Evolutionary conservation across 768 basidiomycete genomes (phyloP), one percentile per base, ranked within the genome.

Genomic region (Mrakia gelida): DNA sequence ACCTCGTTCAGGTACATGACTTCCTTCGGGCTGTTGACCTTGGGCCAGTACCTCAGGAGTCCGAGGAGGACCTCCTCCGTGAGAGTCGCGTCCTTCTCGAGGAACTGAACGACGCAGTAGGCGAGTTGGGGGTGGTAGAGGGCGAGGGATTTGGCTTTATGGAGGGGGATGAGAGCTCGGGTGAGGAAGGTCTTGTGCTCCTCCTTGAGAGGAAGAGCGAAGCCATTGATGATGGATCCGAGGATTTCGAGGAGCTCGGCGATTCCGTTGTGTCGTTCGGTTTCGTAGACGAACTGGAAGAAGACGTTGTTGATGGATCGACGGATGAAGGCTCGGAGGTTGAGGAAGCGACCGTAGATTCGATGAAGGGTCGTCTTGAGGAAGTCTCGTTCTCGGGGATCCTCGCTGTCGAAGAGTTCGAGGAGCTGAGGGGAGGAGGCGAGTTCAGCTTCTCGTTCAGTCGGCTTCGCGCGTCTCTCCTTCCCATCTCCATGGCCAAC

Each of bases 1-100:
- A 99, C 94, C 86, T 99, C 97, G 85, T 98, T 98, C 78, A 99
- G 87, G 86, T 93, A 99, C 97, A 99, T 99, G 85, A 98, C 97
- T 83, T 99, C 97, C 87, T 99, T 99, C 23, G 95, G 95, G 49
- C 93, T 94, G 85, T 99, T 98, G 81, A 99, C 97, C 85, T 98
- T 98, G 45, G 97, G 97, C 97, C 97, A 99, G 85, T 89, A 99
- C 85, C 92, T 92, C 84, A 99, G 89, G n/a, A 99, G 87, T 28
- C 97, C 97, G 81, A 95, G 86, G 86, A 98, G 92, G 41, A 99
- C 97, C 56, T 98, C 95, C 86, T 98, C 93, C 30, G 94, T 95
- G 67, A 98, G 87, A 9, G 89, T 84, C 3, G 94, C 88, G 80
- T 98, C 97, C 86, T 99, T 99, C 85, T 99, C 97, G 80, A 98